phyloP scores from a whole-genome alignment of 2,329 filamentous ascomycete species.

The Beauveria scarabaeidicola region DNA sequence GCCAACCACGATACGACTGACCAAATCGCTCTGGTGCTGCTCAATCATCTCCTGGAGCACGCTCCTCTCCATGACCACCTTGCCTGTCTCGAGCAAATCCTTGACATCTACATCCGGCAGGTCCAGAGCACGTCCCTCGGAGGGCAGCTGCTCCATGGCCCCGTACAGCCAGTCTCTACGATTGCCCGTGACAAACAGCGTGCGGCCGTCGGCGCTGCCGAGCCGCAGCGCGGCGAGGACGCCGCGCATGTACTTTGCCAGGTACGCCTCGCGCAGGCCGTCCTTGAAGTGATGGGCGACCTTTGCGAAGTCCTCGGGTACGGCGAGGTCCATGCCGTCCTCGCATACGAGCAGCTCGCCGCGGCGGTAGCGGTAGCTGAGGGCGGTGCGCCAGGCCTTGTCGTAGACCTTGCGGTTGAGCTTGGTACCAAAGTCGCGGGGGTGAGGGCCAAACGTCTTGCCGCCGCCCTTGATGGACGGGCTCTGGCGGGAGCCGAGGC shows the following conservation, averaged over 20 bases:
- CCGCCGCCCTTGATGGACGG: slow-evolving; percentile 79
- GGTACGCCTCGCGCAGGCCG: slow-evolving; percentile 46
- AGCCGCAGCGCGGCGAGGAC: slow-evolving; percentile 65
- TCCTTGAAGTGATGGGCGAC: slow-evolving; percentile 35
- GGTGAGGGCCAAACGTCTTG: slow-evolving; percentile 82
- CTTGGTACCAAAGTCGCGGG: slow-evolving; percentile 78
- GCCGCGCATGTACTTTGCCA: slow-evolving; percentile 53
- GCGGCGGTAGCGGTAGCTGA: slow-evolving; percentile 81
- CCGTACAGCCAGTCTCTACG: slow-evolving; percentile 55
- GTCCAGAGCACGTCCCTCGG: slow-evolving; percentile 61
- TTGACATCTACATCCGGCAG: slow-evolving; percentile 88
- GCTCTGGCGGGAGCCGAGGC: slow-evolving; percentile 71
- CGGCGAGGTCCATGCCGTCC: slow-evolving; percentile 60
- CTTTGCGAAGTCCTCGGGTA: slow-evolving; percentile 43
- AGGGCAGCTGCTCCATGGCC: slow-evolving; percentile 54
- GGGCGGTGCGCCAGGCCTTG: slow-evolving; percentile 85
- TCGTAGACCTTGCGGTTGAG: slow-evolving; percentile 90
- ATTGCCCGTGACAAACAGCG: slow-evolving; percentile 62
- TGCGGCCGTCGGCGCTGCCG: slow-evolving; percentile 58
- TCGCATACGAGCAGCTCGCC: slow-evolving; percentile 84
- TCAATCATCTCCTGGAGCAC: slow-evolving; percentile 70
- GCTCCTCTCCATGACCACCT: slow-evolving; percentile 76
- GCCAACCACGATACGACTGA: slow-evolving; percentile 37
- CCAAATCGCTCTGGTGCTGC: slow-evolving; percentile 61
- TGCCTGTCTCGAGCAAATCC: slow-evolving; percentile 76